A percentile compares a stretch with the other conserved stretches of the same genome.
Conservation (phyloP, 2,329 filamentous ascomycete genomes). For the Penicillium sp. region DNA sequence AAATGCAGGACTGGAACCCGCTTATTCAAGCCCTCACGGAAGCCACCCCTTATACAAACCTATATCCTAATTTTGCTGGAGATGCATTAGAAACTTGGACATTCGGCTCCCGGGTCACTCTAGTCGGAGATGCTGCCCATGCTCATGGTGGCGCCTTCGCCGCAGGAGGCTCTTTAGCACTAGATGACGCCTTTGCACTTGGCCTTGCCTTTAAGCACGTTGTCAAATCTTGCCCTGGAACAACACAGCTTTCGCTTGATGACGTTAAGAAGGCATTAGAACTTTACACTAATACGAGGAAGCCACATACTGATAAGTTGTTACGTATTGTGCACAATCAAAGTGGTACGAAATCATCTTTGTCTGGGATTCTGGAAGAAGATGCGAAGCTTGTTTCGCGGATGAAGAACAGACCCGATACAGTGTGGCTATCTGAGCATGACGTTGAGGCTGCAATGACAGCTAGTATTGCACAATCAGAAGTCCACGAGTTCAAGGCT, state of each 20-base stretch:
- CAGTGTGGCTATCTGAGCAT: constrained; percentile 50
- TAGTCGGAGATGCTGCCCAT: constrained; percentile 33
- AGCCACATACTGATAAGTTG: constrained; percentile 43
- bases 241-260: background rate
- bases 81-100: constrained; percentile 45
- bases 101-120: constrained; percentile 31
- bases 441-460: constrained; percentile 45
- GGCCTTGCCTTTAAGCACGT: constrained; percentile 40
- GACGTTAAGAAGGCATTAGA: constrained; percentile 33
- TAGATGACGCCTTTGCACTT: constrained; percentile 43
- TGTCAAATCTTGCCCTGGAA: constrained; percentile 22
- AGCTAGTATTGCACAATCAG: constrained; percentile 1
- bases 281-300: constrained; percentile 47
- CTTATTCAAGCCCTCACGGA: constrained; percentile 42
- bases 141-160: constrained; percentile 33
- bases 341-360: constrained; percentile 3
- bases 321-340: constrained; percentile 33
- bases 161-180: constrained; percentile 31
- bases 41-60: constrained; percentile 40
- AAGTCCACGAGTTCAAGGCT: background rate
- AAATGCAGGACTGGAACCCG: constrained; percentile 44
- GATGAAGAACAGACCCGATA: constrained; percentile 39
- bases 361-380: constrained; percentile 21
- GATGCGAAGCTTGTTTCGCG: constrained; percentile 40
- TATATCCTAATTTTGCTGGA: constrained; percentile 48